Conservation (phyloP, 192 early-diverging fungal species). For the Coemansia sp. region DNA sequence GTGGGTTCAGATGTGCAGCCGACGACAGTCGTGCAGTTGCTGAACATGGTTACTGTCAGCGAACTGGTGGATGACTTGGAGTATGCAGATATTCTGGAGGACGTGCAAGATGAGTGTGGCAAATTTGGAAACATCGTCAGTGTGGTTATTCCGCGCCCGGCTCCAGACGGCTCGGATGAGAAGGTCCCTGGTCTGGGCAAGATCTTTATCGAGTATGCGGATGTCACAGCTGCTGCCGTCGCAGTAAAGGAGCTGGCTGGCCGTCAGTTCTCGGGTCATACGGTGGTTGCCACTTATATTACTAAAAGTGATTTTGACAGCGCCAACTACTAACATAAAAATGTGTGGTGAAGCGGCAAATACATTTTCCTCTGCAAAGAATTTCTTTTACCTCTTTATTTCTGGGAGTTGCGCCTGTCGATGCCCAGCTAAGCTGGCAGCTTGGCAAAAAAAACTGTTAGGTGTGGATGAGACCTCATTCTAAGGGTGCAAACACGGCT, state of each 20-base stretch:
- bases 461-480: not conserved
- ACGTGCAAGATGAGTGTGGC: constrained; percentile 86
- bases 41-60: constrained; percentile 92
- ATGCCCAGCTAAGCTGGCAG: not conserved
- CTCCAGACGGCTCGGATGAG: constrained; percentile 35
- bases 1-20: constrained; percentile 53
- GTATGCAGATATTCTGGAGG: constrained; percentile 89
- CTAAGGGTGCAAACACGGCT: not conserved
- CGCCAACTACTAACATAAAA: constrained; percentile 62
- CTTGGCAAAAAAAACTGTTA: not conserved
- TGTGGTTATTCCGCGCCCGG: constrained; percentile 84
- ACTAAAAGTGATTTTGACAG: constrained; percentile 71
- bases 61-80: constrained; percentile 87
- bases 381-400: not conserved
- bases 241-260: constrained; percentile 87
- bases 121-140: constrained; percentile 84
- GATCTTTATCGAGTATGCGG: constrained; percentile 85
- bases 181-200: constrained; percentile 79
- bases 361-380: not conserved
- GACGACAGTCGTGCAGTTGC: constrained; percentile 80
- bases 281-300: constrained; percentile 86
- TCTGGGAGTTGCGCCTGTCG: not conserved
- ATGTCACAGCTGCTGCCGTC: constrained; percentile 60
- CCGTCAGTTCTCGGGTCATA: constrained; percentile 90
- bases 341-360: not conserved